A percentile compares a stretch with the other conserved stretches of the same genome.
Evolutionary conservation across 1,284 basidiomycete species (phyloP).

Genomic region (Cystobasidium pallidum): DNA sequence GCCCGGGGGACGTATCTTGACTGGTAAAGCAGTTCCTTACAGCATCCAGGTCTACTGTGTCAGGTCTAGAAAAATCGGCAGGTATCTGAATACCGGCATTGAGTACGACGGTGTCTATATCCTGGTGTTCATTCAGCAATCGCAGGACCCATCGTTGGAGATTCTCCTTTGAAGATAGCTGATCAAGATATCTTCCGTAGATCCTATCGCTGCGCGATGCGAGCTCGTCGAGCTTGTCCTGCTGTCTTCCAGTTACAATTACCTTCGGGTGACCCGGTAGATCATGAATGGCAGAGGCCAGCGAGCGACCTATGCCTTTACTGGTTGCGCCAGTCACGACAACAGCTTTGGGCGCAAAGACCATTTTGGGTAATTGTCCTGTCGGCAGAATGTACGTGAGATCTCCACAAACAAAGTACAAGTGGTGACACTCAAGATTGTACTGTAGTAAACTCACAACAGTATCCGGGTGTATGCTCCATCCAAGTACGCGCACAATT

Average conservation of each 20-base stretch:
- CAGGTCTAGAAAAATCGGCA: conserved; percentile 62
- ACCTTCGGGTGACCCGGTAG: conserved; percentile 58
- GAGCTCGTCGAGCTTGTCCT: conserved; percentile 51
- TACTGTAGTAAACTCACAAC: no score
- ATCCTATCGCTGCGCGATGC: conserved; percentile 58
- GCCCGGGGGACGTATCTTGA: no score
- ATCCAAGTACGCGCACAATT: no score
- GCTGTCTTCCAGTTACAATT: conserved; percentile 64
- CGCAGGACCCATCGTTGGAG: conserved; percentile 55
- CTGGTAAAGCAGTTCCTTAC: not conserved
- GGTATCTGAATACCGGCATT: conserved; percentile 65
- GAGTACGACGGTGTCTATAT: conserved; percentile 63
- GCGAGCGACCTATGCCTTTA: conserved; percentile 64
- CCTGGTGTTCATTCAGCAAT: conserved; percentile 60
- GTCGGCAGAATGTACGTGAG: not conserved
- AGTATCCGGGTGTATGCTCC: no score
- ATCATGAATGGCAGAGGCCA: conserved; percentile 58
- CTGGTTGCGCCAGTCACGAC: conserved; percentile 67
- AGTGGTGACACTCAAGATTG: no score
- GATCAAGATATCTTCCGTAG: conserved; percentile 27
- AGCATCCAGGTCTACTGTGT: conserved; percentile 60
- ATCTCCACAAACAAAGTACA: no score
- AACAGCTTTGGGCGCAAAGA: conserved; percentile 63
- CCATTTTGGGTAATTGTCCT: conserved; percentile 55
- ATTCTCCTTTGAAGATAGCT: conserved; percentile 10